Base-by-base conservation (phyloP, 495 filamentous ascomycete species). In the Umbilicaria muhlenbergii region DNA sequence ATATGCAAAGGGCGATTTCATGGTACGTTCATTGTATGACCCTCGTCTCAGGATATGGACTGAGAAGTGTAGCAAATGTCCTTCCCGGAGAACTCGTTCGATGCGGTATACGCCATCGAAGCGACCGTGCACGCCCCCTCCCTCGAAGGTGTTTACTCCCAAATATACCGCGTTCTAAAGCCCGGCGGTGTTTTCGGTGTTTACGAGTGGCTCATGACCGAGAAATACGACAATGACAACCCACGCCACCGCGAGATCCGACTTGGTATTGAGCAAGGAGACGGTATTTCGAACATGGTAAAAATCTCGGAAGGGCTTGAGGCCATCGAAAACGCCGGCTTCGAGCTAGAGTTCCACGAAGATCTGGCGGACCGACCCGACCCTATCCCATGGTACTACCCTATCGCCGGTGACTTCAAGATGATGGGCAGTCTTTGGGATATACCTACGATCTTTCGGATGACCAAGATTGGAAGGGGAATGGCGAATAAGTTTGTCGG, bases 121-220 rank as follows among this genome's bases (percentile, higher is more conserved):
- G 91, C 91, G 6, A 98, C 91, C 21, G 83, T 91, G 34, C 92
- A 98, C 63, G 91, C 91, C 3, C 91, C 92, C 39, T 83, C 79
- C 51, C 76, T 98, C n/a, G 86, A 82, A 47, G 92, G 86, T 46
- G 86, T 98, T 41, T 98, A 98, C 66, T 74, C 71, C 60, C 78
- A 98, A 61, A 96, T 96, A 58, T 83, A 80, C 74, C 83, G 86
- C 28, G 91, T 96, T 35, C 69, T 98, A 39, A 98, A 96, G 74
- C 91, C 91, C 38, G 91, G 92, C 41, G 91, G 91, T 56, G 72
- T 83, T 43, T 98, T 98, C 54, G 91, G 91, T 56, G 91, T 96
- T 33, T 96, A 96, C 70, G 91, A 98, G 63, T 98, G 92, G 92
- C 71, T 98, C 50, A 98, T 98, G 91, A 95, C 89, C 34, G 89